Conservation (phyloP, 1,139 yeast genomes). For the Candida tropicalis region DNA sequence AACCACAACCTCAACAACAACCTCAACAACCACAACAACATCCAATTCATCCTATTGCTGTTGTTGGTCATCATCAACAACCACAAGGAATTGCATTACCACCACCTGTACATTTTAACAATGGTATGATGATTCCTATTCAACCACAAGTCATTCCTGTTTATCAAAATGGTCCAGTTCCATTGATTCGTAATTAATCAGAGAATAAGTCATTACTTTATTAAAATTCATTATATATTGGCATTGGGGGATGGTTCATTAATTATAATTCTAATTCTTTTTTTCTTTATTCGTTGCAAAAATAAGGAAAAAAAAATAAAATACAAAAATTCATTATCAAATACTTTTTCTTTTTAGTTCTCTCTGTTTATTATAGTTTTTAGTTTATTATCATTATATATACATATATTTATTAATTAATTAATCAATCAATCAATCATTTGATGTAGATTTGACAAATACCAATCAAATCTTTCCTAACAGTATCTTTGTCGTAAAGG, state of each 20-base stretch:
- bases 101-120: slow-evolving; percentile 17
- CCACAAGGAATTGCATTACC: slow-evolving; percentile 18
- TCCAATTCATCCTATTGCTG: neutral
- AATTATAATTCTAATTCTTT: no score
- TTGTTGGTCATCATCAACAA: slow-evolving; percentile 1
- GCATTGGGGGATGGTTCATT: no score
- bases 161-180: slow-evolving; percentile 18
- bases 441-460: no score
- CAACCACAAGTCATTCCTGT: slow-evolving; percentile 2
- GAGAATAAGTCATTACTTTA: no score
- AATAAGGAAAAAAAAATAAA: neutral
- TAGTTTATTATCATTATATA: neutral
- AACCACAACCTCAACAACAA: slow-evolving; percentile 11
- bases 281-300: no score
- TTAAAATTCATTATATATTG: neutral
- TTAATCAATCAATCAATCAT: no score
- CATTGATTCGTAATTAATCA: slow-evolving; percentile 22
- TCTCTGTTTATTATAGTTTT: slow-evolving; percentile 1
- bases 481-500: no score
- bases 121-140: slow-evolving; percentile 2
- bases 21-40: slow-evolving; percentile 6
- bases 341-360: neutral
- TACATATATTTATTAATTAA: neutral
- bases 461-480: no score
- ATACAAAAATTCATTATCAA: neutral